Percentiles rank a stretch among this genome's conserved stretches.
These are phyloP conservation scores for Rhodomyrtus psidioides DNA, from an alignment of 441 rosid species.

Conservation along the genomic window DNA sequence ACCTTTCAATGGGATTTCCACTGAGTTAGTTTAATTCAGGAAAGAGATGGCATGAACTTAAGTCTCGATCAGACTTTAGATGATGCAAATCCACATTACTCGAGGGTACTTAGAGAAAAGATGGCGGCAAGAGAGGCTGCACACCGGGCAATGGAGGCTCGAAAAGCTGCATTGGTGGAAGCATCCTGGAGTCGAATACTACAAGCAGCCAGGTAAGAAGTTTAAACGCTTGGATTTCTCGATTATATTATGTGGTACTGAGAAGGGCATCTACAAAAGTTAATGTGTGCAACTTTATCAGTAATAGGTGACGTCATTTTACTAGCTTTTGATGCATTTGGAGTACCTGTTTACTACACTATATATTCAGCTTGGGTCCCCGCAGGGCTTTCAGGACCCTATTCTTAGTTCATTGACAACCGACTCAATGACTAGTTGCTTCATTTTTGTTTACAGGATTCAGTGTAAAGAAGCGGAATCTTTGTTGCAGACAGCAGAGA, in stretches of 20 bases:
- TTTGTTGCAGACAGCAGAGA: slow-evolving; percentile 48
- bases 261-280: background rate
- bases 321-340: background rate
- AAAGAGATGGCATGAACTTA: slow-evolving; percentile 77
- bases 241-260: background rate
- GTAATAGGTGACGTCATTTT: background rate
- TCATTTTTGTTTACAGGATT: slow-evolving; percentile 37
- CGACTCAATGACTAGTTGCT: background rate
- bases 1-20: background rate
- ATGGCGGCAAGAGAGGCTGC: slow-evolving; percentile 93
- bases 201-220: slow-evolving; percentile 66
- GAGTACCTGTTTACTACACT: background rate
- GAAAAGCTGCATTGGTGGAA: slow-evolving; percentile 85
- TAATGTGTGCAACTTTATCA: background rate
- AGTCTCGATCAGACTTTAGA: slow-evolving; percentile 89
- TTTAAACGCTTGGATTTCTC: background rate
- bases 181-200: slow-evolving; percentile 93
- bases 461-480: slow-evolving; percentile 68
- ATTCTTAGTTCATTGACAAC: background rate
- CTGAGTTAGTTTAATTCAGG: slow-evolving; percentile 32
- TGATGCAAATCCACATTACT: slow-evolving; percentile 87
- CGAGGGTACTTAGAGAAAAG: slow-evolving; percentile 75
- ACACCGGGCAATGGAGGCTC: slow-evolving; percentile 71
- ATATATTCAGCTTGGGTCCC: background rate
- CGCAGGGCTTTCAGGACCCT: background rate